Base-by-base conservation (phyloP, 192 early-diverging fungal species). In the Coemansia sp. region DNA sequence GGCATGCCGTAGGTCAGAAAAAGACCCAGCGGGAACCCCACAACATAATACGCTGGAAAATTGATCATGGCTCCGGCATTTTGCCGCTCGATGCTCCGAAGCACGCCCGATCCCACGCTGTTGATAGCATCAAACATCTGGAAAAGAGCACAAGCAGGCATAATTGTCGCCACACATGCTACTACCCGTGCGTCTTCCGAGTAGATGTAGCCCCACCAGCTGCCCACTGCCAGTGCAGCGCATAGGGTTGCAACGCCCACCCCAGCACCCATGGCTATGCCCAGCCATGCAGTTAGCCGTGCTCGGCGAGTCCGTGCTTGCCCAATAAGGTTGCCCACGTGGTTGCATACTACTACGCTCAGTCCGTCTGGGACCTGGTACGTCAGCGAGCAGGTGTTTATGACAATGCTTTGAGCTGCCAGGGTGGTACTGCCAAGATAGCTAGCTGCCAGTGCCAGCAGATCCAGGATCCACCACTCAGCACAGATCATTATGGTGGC, bases 121-220 rank as follows among this genome's bases (percentile, higher is more conserved):
- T 84, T 83, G 4, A 85, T 49, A 3, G 81, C 81, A 62, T 90
- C 88, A 5, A 60, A 20, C 55, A 73, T 61, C 60, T 92, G 90
- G 69, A 85, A 91, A 26, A 86, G 20, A 0, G 91, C 91, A 20
- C 80, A 87, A n/a, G 91, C 60, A 0, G 93, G 93, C 67, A 96
- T 71, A 10, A 94, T 79, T 41, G 50, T 59, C 1, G 90, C 86
- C 2, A 94, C 89, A 6, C 88, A 64, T 8, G 51, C 62, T 45
- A 91, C 73, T 11, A 98, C 88, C 0, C 80, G 80, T 0, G 60
- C 53, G 60, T 94, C 88, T 36, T 81, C 60, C 16, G 86, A 88
- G 60, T 88, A 89, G 28, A 89, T 37, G 16, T 38, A 56, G 6
- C 80, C 80, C 79, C 79, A 80, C 79, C 66, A 66, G 42, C 54